Conservation (phyloP, 805 yeast genomes). For the Limtongozyma cylindracea region DNA sequence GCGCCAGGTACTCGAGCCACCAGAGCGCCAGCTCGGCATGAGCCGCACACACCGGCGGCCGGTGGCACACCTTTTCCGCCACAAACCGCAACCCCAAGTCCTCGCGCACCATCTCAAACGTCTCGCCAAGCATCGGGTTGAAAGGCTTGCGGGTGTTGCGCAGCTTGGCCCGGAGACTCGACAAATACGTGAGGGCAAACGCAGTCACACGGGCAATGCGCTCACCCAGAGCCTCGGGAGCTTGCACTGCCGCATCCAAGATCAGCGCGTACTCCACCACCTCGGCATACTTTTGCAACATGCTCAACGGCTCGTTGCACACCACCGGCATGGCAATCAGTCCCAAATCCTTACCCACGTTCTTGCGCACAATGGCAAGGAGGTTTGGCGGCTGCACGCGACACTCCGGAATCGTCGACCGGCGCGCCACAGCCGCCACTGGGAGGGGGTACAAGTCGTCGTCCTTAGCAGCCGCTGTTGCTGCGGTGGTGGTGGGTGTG, state of each 20-base stretch:
- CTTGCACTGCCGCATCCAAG: slow-evolving; percentile 31
- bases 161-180: slow-evolving; percentile 47
- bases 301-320: slow-evolving; percentile 74
- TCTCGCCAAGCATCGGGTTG: slow-evolving; percentile 85
- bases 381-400: slow-evolving; percentile 59
- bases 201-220: slow-evolving; percentile 45
- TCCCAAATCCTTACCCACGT: slow-evolving; percentile 77
- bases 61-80: slow-evolving; percentile 71
- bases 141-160: slow-evolving; percentile 77
- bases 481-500: no score
- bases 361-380: slow-evolving; percentile 57
- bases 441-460: slow-evolving; percentile 46
- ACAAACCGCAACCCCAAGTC: slow-evolving; percentile 52
- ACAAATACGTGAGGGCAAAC: slow-evolving; percentile 55
- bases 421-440: slow-evolving; percentile 17
- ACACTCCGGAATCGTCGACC: slow-evolving; percentile 31
- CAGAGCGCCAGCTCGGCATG: slow-evolving; percentile 51
- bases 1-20: slow-evolving; percentile 37
- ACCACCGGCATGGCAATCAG: slow-evolving; percentile 85
- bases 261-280: slow-evolving; percentile 50
- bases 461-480: slow-evolving; percentile 5
- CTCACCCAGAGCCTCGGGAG: slow-evolving; percentile 21
- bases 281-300: slow-evolving; percentile 62
- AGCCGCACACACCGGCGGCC: slow-evolving; percentile 69
- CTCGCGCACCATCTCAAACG: slow-evolving; percentile 72